Evolutionary conservation across 768 basidiomycete genomes (phyloP).

Genomic region (Psilocybe cubensis): DNA sequence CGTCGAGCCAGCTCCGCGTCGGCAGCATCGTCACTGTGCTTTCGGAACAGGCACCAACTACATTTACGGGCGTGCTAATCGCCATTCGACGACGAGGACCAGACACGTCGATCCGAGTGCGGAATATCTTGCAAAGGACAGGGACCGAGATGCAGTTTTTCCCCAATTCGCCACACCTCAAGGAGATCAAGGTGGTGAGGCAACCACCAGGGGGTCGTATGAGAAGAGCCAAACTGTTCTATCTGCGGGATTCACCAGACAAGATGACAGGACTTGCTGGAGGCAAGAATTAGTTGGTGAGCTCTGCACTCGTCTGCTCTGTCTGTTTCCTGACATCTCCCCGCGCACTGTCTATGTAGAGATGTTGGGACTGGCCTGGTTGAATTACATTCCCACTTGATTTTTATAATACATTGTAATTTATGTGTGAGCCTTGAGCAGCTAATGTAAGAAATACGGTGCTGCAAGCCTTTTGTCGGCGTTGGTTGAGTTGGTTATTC

Average conservation of each 20-base stretch:
- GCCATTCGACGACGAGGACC: constrained; percentile 80
- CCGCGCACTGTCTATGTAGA: neutral
- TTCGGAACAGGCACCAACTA: constrained; percentile 75
- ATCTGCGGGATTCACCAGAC: constrained; percentile 79
- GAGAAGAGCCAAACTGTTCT: constrained; percentile 82
- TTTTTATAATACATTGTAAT: neutral
- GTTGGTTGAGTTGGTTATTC: no score
- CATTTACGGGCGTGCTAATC: constrained; percentile 90
- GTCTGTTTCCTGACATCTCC: neutral
- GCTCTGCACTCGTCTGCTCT: neutral
- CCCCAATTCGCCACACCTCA: constrained; percentile 83
- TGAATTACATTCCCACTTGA: no score
- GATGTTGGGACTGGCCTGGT: neutral
- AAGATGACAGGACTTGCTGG: constrained; percentile 80
- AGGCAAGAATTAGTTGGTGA: constrained; percentile 36
- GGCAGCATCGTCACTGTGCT: constrained; percentile 88
- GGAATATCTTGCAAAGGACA: constrained; percentile 89
- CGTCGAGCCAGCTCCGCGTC: constrained; percentile 68
- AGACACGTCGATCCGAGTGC: constrained; percentile 86
- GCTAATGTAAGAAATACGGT: neutral
- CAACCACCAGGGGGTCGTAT: constrained; percentile 64
- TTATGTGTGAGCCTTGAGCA: neutral
- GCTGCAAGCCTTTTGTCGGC: no score
- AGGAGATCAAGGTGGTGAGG: constrained; percentile 82
- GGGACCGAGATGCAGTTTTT: constrained; percentile 95